phyloP scores from a whole-genome alignment of 176 grass and related monocot genomes.

The Oryza australiensis region DNA sequence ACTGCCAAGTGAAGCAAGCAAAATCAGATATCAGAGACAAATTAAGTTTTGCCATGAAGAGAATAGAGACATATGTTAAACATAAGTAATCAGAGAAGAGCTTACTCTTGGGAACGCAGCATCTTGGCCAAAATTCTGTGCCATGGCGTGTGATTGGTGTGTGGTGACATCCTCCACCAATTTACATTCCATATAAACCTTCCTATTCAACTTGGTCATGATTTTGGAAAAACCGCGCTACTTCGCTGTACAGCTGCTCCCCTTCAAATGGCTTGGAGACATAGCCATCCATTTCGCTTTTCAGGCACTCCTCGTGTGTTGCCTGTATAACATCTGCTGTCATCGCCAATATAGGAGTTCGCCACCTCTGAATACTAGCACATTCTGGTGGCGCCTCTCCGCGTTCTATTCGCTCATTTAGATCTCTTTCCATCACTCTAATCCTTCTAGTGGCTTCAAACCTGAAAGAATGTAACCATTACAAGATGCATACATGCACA shows the following conservation, averaged over 20 bases:
- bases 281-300: slow-evolving; percentile 90
- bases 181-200: slow-evolving; percentile 56
- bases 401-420: slow-evolving; percentile 67
- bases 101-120: slow-evolving; percentile 54
- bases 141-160: slow-evolving; percentile 8
- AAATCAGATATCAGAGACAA: background rate
- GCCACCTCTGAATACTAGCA: slow-evolving; percentile 55
- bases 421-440: slow-evolving; percentile 74
- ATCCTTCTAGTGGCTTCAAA: slow-evolving; percentile 93
- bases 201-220: slow-evolving; percentile 62
- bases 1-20: background rate
- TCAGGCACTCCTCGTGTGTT: slow-evolving; percentile 89
- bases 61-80: background rate
- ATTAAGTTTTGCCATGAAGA: background rate
- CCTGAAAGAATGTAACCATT: slow-evolving; percentile 46
- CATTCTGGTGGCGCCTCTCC: slow-evolving; percentile 53
- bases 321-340: slow-evolving; percentile 99
- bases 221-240: slow-evolving; percentile 81
- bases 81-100: slow-evolving; percentile 11
- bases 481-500: background rate
- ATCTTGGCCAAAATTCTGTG: slow-evolving; percentile 22
- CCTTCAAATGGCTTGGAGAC: slow-evolving; percentile 99
- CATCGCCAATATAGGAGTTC: slow-evolving; percentile 96
- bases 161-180: slow-evolving; percentile 50
- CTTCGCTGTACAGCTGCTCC: slow-evolving; percentile 97